A percentile compares a stretch with the other conserved stretches of the same genome.
phyloP scores from a whole-genome alignment of 2,329 filamentous ascomycete genomes.

The Ophiostoma ips region DNA sequence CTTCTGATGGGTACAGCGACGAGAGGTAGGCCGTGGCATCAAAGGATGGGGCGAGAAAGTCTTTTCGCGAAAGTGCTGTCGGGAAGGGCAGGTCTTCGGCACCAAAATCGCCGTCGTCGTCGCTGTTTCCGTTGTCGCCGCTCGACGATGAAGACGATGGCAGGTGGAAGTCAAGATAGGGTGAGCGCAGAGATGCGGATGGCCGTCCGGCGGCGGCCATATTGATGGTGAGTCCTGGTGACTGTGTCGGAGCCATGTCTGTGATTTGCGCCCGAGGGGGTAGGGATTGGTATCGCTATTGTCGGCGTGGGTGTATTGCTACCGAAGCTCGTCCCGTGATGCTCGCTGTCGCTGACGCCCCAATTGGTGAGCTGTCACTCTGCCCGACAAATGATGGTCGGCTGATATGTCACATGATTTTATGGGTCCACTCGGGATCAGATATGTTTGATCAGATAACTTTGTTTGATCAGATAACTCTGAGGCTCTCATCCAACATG shows the following conservation, averaged over 20 bases:
- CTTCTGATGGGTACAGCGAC: constrained; percentile 19
- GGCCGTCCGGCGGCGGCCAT: constrained; percentile 2
- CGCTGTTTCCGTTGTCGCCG: constrained; percentile 9
- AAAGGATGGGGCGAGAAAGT: constrained; percentile 69
- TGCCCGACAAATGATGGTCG: background rate
- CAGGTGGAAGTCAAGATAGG: constrained; percentile 28
- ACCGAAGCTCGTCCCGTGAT: background rate
- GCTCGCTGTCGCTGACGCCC: no score
- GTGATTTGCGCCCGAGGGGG: background rate
- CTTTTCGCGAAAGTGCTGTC: constrained; percentile 62
- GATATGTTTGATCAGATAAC: background rate
- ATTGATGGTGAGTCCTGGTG: background rate
- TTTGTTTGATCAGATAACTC: background rate
- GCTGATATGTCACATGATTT: background rate
- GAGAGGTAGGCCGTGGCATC: constrained; percentile 69
- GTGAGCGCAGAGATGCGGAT: constrained; percentile 18
- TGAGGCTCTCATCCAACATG: no score
- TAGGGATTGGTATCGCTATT: background rate
- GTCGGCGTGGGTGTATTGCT: no score
- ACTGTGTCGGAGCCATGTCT: constrained; percentile 3
- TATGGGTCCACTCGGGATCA: background rate
- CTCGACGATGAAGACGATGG: constrained; percentile 25
- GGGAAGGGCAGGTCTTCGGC: constrained; percentile 62
- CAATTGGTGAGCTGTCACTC: background rate
- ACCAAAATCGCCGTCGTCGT: constrained; percentile 43